phyloP scores from a whole-genome alignment of 1,284 basidiomycete species.

The Boletus mariae region DNA sequence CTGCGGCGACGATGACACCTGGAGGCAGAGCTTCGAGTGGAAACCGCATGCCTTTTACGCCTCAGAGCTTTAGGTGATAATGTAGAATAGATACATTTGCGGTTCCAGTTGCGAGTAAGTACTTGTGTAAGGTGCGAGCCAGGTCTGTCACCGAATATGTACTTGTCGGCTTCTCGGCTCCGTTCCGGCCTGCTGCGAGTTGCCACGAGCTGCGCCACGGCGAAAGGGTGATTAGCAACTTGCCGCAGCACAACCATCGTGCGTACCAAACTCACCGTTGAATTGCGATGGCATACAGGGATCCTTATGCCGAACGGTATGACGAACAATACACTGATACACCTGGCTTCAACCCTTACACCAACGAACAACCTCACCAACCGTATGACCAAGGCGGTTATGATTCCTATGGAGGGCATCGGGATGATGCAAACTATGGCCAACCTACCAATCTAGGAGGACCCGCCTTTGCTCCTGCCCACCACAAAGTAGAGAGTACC shows the following conservation, averaged over 20 bases:
- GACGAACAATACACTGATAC: conserved; percentile 39
- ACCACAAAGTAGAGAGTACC: conserved; percentile 25
- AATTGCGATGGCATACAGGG: conserved; percentile 42
- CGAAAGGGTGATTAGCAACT: conserved; percentile 2
- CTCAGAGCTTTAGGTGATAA: conserved; percentile 33
- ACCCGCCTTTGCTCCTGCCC: conserved; percentile 19
- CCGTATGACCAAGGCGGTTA: conserved; percentile 48
- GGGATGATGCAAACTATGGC: conserved; percentile 39
- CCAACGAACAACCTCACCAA: conserved; percentile 42
- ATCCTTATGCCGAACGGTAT: conserved; percentile 48
- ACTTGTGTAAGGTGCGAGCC: no score
- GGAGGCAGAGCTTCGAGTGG: conserved; percentile 25
- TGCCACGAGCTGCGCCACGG: conserved; percentile 11
- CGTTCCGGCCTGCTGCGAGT: background rate
- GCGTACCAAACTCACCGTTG: background rate
- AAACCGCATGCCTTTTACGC: conserved; percentile 50
- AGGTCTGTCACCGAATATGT: no score
- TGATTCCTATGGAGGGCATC: conserved; percentile 42
- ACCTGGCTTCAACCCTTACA: conserved; percentile 50
- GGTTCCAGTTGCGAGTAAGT: no score
- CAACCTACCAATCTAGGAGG: conserved; percentile 21
- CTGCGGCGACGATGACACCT: conserved; percentile 1
- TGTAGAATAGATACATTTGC: conserved; percentile 3
- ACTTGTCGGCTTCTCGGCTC: background rate
- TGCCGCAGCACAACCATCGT: conserved; percentile 20